phyloP scores from a whole-genome alignment of 2,329 filamentous ascomycete genomes.

The Aspergillus flavus region DNA sequence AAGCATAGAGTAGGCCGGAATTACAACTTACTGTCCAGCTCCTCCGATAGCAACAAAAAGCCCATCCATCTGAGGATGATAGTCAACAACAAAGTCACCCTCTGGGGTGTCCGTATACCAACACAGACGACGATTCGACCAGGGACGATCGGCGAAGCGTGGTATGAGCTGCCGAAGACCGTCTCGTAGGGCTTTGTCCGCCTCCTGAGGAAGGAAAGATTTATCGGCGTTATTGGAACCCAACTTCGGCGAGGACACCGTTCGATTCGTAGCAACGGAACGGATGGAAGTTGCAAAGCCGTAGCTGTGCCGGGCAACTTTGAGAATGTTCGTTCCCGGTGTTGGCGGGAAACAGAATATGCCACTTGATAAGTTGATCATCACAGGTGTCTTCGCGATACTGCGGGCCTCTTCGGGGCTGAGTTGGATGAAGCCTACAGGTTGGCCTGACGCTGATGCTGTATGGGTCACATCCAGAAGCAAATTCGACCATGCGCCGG shows the following conservation, averaged over 20 bases:
- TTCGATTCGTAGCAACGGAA: conserved; percentile 21
- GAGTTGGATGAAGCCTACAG: conserved; percentile 73
- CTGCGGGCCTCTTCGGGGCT: conserved; percentile 66
- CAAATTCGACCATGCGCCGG: conserved; percentile 79
- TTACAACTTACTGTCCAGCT: conserved; percentile 25
- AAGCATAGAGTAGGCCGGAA: background rate
- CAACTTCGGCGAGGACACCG: conserved; percentile 37
- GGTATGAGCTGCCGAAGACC: conserved; percentile 64
- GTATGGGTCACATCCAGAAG: conserved; percentile 74
- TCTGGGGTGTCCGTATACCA: conserved; percentile 73
- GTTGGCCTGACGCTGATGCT: conserved; percentile 76
- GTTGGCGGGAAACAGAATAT: conserved; percentile 56
- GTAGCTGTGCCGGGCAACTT: conserved; percentile 67
- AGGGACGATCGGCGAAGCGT: conserved; percentile 59
- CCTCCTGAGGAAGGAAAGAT: conserved; percentile 51
- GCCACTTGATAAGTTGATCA: conserved; percentile 46
- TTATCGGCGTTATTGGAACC: conserved; percentile 43
- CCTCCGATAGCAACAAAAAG: conserved; percentile 24
- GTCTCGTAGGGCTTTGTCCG: conserved; percentile 59
- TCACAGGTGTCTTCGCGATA: conserved; percentile 66
- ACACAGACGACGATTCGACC: conserved; percentile 64
- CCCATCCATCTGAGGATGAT: conserved; percentile 62
- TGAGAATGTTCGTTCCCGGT: conserved; percentile 54
- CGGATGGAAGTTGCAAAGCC: conserved; percentile 52
- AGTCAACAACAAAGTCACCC: conserved; percentile 69